A percentile compares a stretch with the other conserved stretches of the same genome.
phyloP scores from a whole-genome alignment of 2,329 filamentous ascomycete species.

The Aspergillus sp. region DNA sequence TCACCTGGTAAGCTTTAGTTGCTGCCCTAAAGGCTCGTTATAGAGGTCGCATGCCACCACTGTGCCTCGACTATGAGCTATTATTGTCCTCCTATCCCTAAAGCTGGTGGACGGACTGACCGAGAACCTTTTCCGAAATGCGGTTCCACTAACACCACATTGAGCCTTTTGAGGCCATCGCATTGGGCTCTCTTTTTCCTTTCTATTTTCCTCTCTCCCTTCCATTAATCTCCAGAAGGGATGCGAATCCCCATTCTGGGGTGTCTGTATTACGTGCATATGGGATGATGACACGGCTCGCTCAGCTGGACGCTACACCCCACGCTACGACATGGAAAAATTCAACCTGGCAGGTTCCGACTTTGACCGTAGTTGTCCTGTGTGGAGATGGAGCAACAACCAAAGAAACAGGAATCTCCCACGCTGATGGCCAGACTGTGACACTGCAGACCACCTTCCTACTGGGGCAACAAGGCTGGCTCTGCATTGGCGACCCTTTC shows the following conservation, averaged over 20 bases:
- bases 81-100: slow-evolving; percentile 1
- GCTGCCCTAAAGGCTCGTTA: slow-evolving; percentile 6
- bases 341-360: slow-evolving; percentile 5
- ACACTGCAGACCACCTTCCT: slow-evolving; percentile 24
- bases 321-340: slow-evolving; percentile 23
- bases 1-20: neutral
- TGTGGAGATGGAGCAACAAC: slow-evolving; percentile 7
- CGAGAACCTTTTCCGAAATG: slow-evolving; percentile 1
- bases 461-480: slow-evolving; percentile 14
- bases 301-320: slow-evolving; percentile 31
- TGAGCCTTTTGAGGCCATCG: neutral
- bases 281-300: slow-evolving; percentile 28
- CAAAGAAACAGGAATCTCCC: slow-evolving; percentile 17
- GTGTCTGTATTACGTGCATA: slow-evolving; percentile 27
- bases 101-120: neutral
- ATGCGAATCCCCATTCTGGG: no score
- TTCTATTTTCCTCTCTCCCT: slow-evolving; percentile 9
- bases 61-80: slow-evolving; percentile 1
- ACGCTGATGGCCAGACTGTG: slow-evolving; percentile 20
- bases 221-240: slow-evolving; percentile 5
- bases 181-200: neutral
- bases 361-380: slow-evolving; percentile 2
- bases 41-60: neutral
- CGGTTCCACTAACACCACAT: neutral
- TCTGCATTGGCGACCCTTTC: slow-evolving; percentile 20